Evolutionary conservation across 129 eudicot genomes (phyloP), one percentile per base, ranked within the genome.

Genomic region (Dittrichia graveolens): DNA sequence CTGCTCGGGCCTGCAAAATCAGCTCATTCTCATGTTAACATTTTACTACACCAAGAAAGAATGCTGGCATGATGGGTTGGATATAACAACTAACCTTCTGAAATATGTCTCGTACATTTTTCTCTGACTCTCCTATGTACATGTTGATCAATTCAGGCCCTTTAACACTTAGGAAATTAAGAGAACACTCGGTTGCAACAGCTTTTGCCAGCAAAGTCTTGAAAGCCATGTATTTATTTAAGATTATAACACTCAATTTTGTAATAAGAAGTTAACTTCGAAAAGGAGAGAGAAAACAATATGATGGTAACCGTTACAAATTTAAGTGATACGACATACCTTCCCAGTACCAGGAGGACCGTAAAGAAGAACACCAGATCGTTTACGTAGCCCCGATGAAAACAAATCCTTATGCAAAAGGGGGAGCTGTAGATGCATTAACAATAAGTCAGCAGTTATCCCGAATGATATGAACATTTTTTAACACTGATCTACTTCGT

Each of bases 291-390:
- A 50, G 55, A 10, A 39, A 45, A 24, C 44, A 18, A 35, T 39
- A 40, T 12, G 49, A 40, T 4, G 76, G 61, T 15, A 37, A 73
- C 75, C 11, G 31, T 37, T 39, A 69, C 39, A 48, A 43, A 19
- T 44, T 46, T 3, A 50, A 54, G 44, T 40, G 75, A 59, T 57
- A 41, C 54, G 31, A 70, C 86, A 73, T 76, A 90, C 98, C 83
- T 94, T 94, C 77, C 98, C 98, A 6, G 98, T 94, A 53, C 97
- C 98, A 6, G 98, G 97, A 74, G 98, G 98, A 67, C 98, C 98
- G 61, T 94, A 94, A 57, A 94, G 91, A 84, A 94, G 98, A 81
- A 94, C 97, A 60, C 98, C 98, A 43, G 98, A 94, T 41, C 98
- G 85, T 67, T 88, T 94, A 71, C 97, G 97, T 81, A 94, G 77